Conservation (phyloP, 768 basidiomycete genomes). For the Cyclocybe aegerita region DNA sequence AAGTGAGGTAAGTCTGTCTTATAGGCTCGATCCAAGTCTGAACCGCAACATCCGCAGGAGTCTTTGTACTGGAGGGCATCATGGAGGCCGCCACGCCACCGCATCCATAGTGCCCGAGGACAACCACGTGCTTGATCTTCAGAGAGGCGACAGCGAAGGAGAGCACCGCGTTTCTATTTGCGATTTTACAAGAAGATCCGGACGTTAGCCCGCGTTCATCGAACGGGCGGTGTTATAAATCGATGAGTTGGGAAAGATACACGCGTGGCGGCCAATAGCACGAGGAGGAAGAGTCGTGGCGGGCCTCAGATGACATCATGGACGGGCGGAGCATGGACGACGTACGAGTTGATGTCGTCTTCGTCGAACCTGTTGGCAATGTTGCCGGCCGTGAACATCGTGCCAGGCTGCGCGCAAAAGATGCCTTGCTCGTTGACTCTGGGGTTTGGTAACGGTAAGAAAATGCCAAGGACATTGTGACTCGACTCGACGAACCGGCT, state of each 20-base stretch:
- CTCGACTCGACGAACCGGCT: conserved; percentile 14
- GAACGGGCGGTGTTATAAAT: too few species aligned
- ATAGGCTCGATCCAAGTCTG: conserved; percentile 41
- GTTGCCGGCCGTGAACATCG: conserved; percentile 31
- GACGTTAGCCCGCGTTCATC: too few species aligned
- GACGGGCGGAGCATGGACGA: background rate
- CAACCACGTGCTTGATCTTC: conserved; percentile 28
- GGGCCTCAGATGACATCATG: too few species aligned
- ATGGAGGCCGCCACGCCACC: conserved; percentile 30
- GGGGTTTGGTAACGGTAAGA: background rate
- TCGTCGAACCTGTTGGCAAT: conserved; percentile 32
- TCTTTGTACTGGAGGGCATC: conserved; percentile 6
- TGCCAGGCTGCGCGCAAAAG: conserved; percentile 28
- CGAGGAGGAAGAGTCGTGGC: background rate
- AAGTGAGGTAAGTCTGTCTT: conserved; percentile 32
- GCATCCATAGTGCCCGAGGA: conserved; percentile 31
- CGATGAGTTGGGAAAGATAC: too few species aligned
- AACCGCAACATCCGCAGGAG: conserved; percentile 29
- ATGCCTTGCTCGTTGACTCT: conserved; percentile 31
- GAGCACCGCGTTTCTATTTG: conserved; percentile 25
- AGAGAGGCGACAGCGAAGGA: conserved; percentile 26
- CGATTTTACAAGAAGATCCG: too few species aligned
- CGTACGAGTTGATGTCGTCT: conserved; percentile 27
- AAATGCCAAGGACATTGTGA: background rate
- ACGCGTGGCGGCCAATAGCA: background rate